phyloP scores from a whole-genome alignment of 129 eudicot genomes.

The Saposhnikovia divaricata region DNA sequence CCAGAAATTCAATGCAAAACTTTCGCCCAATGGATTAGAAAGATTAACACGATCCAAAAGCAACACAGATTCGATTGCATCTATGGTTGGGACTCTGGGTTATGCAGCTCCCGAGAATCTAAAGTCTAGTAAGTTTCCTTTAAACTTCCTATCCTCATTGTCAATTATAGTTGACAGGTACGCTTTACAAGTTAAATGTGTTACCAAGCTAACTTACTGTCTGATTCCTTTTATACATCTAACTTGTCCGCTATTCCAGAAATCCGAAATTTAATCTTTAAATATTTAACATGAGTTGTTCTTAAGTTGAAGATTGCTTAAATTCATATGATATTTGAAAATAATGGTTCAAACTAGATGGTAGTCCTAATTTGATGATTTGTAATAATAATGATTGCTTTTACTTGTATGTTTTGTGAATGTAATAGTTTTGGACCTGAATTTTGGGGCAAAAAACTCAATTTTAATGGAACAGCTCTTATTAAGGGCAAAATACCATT shows the following conservation, averaged over 20 bases:
- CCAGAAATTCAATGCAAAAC: slow-evolving; percentile 5
- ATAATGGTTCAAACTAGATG: too few relatives aligned
- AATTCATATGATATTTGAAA: too few relatives aligned
- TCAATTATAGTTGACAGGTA: background rate
- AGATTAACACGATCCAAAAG: background rate
- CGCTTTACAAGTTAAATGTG: background rate
- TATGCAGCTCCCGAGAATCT: background rate
- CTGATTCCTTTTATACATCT: background rate
- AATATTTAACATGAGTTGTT: too few relatives aligned
- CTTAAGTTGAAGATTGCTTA: too few relatives aligned
- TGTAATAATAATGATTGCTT: too few relatives aligned
- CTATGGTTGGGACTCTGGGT: background rate
- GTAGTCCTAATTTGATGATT: too few relatives aligned
- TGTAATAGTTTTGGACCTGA: too few relatives aligned
- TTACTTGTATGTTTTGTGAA: too few relatives aligned
- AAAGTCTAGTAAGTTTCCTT: background rate
- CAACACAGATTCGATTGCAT: background rate
- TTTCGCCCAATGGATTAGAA: background rate
- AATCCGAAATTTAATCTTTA: background rate
- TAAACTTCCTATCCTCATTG: background rate
- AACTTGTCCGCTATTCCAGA: too few relatives aligned
- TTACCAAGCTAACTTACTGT: background rate
- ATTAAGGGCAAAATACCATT: background rate
- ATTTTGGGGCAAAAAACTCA: too few relatives aligned
- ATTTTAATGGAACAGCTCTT: too few relatives aligned